Base-by-base conservation (phyloP, 2,329 filamentous ascomycete genomes). In the Calonectria pseudoturangicola region DNA sequence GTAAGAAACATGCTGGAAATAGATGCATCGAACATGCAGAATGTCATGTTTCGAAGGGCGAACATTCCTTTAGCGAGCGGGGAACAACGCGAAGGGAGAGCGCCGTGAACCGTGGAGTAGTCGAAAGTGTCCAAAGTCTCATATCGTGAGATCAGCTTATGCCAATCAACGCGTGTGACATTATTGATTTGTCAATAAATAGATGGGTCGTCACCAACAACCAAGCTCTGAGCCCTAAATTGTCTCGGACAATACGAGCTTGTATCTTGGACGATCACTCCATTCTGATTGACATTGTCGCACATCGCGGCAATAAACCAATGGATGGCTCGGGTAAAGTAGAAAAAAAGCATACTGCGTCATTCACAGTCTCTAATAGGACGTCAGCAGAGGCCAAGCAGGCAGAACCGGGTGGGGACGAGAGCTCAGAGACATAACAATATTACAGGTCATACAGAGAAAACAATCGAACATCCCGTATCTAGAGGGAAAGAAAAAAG, bases 221-320 rank as follows among this genome's bases (percentile, higher is more conserved):
- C 8, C 30, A 15, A 15, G 13, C 13, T 25, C 33, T 18, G 33
- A 28, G 12, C 12, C 4, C 21, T 7, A 25, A n/a, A 48, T 48
- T 60, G 54, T 60, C 54, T 60, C 21, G n/a, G 13, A 41, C n/a
- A 58, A 60, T 41, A 60, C 54, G 54, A 36, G 21, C n/a, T 9
- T 60, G 7, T 41, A 21, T 18, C 13, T 41, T 2, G 16, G 33
- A 8, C 5, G 13, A 15, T 28, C 25, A 2, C 25, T 18, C 2
- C 9, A 27, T 60, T 10, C 45, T 15, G 39, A 41, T 13, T 41
- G 30, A 48, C 13, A 27, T 28, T 60, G 54, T 60, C n/a, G 21
- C 10, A 60, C 33, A 13, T 8, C 6, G 15, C 18, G 36, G 8
- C 33, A 60, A 36, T 4, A 27, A 27, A 2, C 6, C 21, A 8